Base-by-base conservation (phyloP, 257 asterid species). In the Pogostemon cablin region DNA sequence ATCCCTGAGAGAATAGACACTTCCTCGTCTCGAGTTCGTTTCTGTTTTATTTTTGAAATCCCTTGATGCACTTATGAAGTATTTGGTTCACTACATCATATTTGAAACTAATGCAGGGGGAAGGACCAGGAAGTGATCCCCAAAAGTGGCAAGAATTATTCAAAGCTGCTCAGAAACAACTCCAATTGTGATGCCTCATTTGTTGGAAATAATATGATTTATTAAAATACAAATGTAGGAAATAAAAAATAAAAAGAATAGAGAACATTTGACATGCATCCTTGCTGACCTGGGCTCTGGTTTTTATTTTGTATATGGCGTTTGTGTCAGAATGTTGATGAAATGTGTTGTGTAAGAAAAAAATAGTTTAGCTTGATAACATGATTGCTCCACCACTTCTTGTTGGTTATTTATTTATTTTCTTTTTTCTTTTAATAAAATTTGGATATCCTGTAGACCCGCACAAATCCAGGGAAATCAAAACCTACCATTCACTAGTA, bases 61-160 rank as follows among this genome's bases (percentile, higher is more conserved):
- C 32, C 2, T 25, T 25, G 32, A 25, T 25, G 32, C 32, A 25
- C 32, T 25, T 1, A 25, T 25, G 32, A 25, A 25, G 32, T 52
- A 12, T 52, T 52, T 34, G 56, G 1, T 25, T 43, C 8, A 9
- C 6, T 5, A 41, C 25, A 50, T 4, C 5, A 1, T 50, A 10
- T 59, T 6, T 41, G 53, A 10, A 65, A 52, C 47, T 15, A 48
- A 60, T 77, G 88, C 86, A 90, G 97, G 98, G 96, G n/a, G 97
- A 93, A 54, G 98, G 98, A 66, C 98, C 98, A 0, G 96, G 96
- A 83, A 88, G 73, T 49, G 96, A 88, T 80, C 77, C 76, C 41
- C 65, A 75, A 53, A 85, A 87, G 82, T 93, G 97, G 98, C 59
- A 74, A 66, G 85, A 86, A 58, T 77, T 93, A 76, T 93, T 90